Evolutionary conservation across 345 rosid species (phyloP).

Genomic region (Citrus glauca): DNA sequence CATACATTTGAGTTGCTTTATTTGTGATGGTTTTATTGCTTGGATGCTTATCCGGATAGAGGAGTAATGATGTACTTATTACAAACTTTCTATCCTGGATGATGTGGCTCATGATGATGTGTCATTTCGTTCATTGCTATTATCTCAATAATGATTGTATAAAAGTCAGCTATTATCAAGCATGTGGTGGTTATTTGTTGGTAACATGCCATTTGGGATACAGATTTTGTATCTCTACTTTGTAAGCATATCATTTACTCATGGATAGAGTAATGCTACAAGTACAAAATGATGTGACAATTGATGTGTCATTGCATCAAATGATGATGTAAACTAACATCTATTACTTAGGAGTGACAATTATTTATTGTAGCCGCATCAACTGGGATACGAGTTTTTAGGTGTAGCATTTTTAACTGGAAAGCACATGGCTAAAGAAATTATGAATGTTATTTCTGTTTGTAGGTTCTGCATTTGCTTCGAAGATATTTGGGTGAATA

Average conservation of each 20-base stretch:
- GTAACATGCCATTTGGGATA: too few species aligned
- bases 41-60: not conserved
- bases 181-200: too few species aligned
- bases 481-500: conserved; percentile 95
- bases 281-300: not conserved
- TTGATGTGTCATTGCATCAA: not conserved
- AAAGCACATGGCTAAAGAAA: not conserved
- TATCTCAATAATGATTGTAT: too few species aligned
- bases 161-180: too few species aligned
- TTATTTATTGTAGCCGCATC: not conserved
- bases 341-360: not conserved
- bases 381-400: too few species aligned
- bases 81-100: too few species aligned
- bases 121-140: too few species aligned
- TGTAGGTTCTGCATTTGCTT: conserved; percentile 94
- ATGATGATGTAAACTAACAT: not conserved
- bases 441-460: conserved; percentile 7
- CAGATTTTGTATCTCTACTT: too few species aligned
- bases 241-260: too few species aligned
- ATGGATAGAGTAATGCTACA: not conserved
- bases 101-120: too few species aligned
- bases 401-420: not conserved
- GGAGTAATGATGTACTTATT: not conserved
- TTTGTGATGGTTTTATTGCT: conserved; percentile 4
- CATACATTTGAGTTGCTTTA: not conserved